phyloP scores from a whole-genome alignment of 768 basidiomycete genomes.

The Termitomyces sp. region DNA sequence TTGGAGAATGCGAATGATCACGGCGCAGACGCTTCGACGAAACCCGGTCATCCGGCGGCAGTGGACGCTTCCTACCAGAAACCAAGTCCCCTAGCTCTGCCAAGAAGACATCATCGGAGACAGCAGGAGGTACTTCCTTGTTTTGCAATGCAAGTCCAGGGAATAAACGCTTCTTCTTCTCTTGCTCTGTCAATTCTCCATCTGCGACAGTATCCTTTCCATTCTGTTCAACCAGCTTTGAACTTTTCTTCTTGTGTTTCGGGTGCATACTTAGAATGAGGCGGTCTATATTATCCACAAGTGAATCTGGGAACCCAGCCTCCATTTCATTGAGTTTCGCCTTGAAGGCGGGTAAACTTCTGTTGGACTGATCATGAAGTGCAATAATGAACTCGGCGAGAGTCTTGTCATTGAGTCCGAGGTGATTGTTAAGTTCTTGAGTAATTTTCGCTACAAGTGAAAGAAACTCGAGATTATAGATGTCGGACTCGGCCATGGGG shows the following conservation, averaged over 20 bases:
- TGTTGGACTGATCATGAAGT: conserved; percentile 79
- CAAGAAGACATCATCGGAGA: conserved; percentile 76
- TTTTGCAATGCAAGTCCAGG: conserved; percentile 86
- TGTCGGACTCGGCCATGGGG: conserved; percentile 63
- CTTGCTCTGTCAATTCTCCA: conserved; percentile 49
- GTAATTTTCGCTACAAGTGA: conserved; percentile 89
- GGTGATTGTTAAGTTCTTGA: conserved; percentile 89
- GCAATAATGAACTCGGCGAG: conserved; percentile 93
- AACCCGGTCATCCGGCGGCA: conserved; percentile 37
- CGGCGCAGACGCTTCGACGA: conserved; percentile 60
- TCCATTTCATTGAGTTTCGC: conserved; percentile 68
- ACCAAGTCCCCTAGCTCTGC: conserved; percentile 90
- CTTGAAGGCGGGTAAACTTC: conserved; percentile 76
- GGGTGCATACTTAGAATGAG: conserved; percentile 94
- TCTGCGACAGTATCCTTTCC: conserved; percentile 29
- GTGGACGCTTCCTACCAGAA: conserved; percentile 57
- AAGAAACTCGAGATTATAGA: conserved; percentile 91
- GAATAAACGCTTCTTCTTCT: conserved; percentile 81
- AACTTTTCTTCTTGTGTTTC: conserved; percentile 81
- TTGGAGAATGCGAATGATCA: conserved; percentile 42
- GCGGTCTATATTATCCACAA: conserved; percentile 90
- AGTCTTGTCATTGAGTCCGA: conserved; percentile 82
- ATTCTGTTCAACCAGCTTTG: conserved; percentile 30
- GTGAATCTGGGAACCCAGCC: conserved; percentile 84
- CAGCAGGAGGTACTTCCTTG: conserved; percentile 54